Conservation (phyloP, 163 green algal species). For the Prototheca stagnorum region DNA sequence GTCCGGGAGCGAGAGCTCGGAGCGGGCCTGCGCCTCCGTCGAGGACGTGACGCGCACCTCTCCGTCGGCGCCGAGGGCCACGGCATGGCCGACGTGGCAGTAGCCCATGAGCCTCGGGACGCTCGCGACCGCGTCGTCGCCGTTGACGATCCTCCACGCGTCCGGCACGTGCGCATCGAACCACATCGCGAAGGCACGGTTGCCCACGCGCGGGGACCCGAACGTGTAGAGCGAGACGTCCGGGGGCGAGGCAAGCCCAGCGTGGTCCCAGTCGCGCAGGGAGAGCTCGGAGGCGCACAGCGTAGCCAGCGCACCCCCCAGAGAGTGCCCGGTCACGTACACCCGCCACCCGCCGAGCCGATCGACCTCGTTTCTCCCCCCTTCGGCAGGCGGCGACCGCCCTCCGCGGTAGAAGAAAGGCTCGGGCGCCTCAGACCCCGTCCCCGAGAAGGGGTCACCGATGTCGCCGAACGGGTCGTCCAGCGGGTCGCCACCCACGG, state of each 20-base stretch:
- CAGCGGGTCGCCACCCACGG: slow-evolving; percentile 64
- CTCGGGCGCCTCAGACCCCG: neutral
- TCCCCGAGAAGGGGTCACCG: slow-evolving; percentile 7
- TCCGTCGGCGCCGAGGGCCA: slow-evolving; percentile 5
- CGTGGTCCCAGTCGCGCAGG: neutral
- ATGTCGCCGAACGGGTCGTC: slow-evolving; percentile 62
- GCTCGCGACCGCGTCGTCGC: slow-evolving; percentile 30
- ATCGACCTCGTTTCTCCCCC: no score
- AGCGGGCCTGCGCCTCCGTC: neutral
- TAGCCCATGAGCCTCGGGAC: slow-evolving; percentile 18
- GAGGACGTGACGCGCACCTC: neutral
- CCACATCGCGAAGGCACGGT: slow-evolving; percentile 30
- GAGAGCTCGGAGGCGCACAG: slow-evolving; percentile 58
- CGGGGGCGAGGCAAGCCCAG: neutral
- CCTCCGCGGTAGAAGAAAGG: neutral
- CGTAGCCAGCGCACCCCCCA: slow-evolving; percentile 72
- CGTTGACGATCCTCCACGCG: slow-evolving; percentile 52
- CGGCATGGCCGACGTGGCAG: slow-evolving; percentile 13
- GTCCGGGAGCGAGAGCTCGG: no score
- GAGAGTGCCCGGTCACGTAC: slow-evolving; percentile 62
- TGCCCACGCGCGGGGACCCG: slow-evolving; percentile 56
- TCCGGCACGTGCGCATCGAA: slow-evolving; percentile 41
- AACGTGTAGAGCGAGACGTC: slow-evolving; percentile 48
- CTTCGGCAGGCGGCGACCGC: no score
- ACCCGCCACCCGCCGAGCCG: no score